Base-by-base conservation (phyloP, 495 filamentous ascomycete genomes). In the Elaphomyces granulatus region DNA sequence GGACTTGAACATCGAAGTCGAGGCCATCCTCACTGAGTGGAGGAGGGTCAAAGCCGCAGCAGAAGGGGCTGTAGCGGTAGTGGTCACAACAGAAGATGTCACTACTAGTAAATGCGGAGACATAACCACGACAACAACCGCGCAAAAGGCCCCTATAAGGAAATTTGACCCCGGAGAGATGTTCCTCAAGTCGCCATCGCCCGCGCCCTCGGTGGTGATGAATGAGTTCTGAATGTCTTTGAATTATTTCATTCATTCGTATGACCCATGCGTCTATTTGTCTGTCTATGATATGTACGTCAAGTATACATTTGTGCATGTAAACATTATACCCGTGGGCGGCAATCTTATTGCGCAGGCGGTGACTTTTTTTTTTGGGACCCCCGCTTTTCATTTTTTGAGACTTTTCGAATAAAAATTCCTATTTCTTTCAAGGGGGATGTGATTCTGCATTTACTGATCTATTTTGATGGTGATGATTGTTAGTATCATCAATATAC, bases 21-120 rank as follows among this genome's bases (percentile, higher is more conserved):
- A 70, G 37, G 77, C 77, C 15, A 56, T 83, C 35, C 47, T 84
- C 1, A 62, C 67, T 1, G 77, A 80, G 43, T 86, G 80, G 80
- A 68, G 63, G 41, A 63, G 54, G 41, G 49, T 52, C 4, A 49
- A 47, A 36, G 52, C 50, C 4, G 44, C 32, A 15, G 40, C 3
- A 34, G 32, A 30, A 30, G 32, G 14, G 18, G 23, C 16, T 45
- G 51, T 17, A 46, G 45, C 7, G 37, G 48, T 6, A 20, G 40
- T 21, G 46, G 48, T 30, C 8, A 12, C 34, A 21, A n/a, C 36
- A 8, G 15, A 37, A 2, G 18, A 18, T 1, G 16, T 18, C 2
- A n/a, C n/a, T n/a, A n/a, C 34, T 45, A n/a, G 39, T 44, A 37
- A 20, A 46, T 46, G 33, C 41, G 15, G 9, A n/a, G n/a, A n/a